These are phyloP conservation scores for Candida khao-thaluensis DNA, from an alignment of 805 yeast genomes.

Conservation along the genomic window DNA sequence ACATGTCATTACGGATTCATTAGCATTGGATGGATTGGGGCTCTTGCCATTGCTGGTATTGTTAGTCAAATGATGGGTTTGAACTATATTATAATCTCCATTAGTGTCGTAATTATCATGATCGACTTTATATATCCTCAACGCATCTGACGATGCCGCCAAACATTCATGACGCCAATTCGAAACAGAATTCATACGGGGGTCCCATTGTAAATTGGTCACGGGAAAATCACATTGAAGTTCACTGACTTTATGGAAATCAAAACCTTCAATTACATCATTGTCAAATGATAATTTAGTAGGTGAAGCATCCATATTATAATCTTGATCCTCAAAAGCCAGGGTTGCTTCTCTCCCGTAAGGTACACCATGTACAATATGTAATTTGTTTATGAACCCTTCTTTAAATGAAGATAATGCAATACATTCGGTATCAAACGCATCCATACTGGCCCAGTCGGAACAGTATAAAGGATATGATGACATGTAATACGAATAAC, in stretches of 20 bases:
- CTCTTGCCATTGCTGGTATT: conserved; percentile 23
- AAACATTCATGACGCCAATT: conserved; percentile 39
- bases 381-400: conserved; percentile 66
- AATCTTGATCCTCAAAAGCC: conserved; percentile 15
- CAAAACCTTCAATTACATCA: conserved; percentile 29
- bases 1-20: conserved; percentile 46
- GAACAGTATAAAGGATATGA: conserved; percentile 34
- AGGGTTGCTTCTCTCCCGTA: conserved; percentile 24
- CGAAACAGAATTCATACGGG: conserved; percentile 37
- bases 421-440: conserved; percentile 43
- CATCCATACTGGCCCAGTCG: conserved; percentile 31
- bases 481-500: conserved; percentile 26
- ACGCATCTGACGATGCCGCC: conserved; percentile 70
- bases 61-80: conserved; percentile 41
- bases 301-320: conserved; percentile 6
- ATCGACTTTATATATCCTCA: conserved; percentile 61
- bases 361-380: conserved; percentile 39
- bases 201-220: conserved; percentile 74
- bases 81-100: conserved; percentile 35
- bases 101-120: conserved; percentile 43
- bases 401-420: conserved; percentile 82
- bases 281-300: conserved; percentile 9
- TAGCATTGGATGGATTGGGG: conserved; percentile 6
- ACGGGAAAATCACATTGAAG: conserved; percentile 62
- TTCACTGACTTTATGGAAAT: conserved; percentile 51